Evolutionary conservation across 129 eudicot genomes (phyloP).

Genomic region (Pseudognaphalium luteoalbum): DNA sequence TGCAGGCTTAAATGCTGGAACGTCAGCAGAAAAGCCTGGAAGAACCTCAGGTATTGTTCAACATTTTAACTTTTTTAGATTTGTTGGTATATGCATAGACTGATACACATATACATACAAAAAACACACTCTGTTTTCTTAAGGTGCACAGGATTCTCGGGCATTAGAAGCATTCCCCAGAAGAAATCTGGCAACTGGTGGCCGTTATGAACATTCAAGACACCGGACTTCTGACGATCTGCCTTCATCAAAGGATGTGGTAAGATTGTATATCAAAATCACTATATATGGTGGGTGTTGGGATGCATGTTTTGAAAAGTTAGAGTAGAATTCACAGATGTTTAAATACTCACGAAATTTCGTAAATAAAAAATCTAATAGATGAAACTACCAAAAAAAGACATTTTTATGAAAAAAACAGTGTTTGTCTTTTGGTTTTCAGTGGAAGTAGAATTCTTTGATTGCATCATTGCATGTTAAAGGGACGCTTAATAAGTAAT

Average conservation of each 20-base stretch:
- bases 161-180: constrained; percentile 83
- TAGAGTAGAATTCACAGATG: no score
- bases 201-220: constrained; percentile 66
- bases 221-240: constrained; percentile 69
- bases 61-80: neutral
- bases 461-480: neutral
- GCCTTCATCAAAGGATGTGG: constrained; percentile 91
- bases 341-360: no score
- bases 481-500: neutral
- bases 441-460: no score
- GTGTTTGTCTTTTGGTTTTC: no score
- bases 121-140: neutral
- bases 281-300: no score
- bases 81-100: neutral
- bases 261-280: constrained; percentile 24
- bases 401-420: no score
- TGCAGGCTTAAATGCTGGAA: constrained; percentile 60
- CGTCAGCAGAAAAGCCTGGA: constrained; percentile 77
- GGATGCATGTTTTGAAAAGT: neutral
- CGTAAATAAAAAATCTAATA: no score
- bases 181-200: constrained; percentile 59
- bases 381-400: no score
- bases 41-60: constrained; percentile 65
- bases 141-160: constrained; percentile 78
- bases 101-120: neutral